Evolutionary conservation across 306 rosid genomes (phyloP), one percentile per base, ranked within the genome.

Genomic region (Lithocarpus polystachyus): DNA sequence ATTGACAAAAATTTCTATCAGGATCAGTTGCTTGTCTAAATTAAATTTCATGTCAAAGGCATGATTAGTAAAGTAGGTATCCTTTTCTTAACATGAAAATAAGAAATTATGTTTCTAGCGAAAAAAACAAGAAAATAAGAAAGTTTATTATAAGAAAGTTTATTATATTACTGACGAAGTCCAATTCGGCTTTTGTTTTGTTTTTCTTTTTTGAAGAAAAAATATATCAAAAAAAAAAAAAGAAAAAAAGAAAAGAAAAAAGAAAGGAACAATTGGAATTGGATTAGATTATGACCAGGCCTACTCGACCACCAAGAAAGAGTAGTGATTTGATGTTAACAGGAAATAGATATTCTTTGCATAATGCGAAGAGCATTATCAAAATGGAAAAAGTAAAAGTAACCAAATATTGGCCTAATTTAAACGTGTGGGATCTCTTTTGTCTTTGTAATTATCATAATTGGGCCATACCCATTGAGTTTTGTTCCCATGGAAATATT

Each of bases 401-500:
- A 54, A 76, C 29, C 31, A 18, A 71, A 54, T 56, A 75, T 17
- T 17, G 71, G 55, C 13, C 18, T n/a, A 54, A 37, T 67, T 77
- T 53, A 43, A 74, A 24, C 6, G 37, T 4, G 22, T 65, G 71
- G 55, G 6, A 13, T 59, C 55, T 23, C 54, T 59, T 73, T 57
- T 53, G 19, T 56, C 20, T 5, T 5, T 9, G 37, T 72, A 55
- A 71, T 72, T 72, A 82, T 86, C 78, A 79, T 57, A 24, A 77
- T 18, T 77, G 83, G 82, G 85, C 64, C 88, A 86, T 79, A 65
- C 60, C 86, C 89, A 77, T 85, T 53, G 69, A 68, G 82, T 71
- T 82, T 71, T 84, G 90, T 83, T 81, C 68, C 77, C 40, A 31
- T 52, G 61, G 78, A 75, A 54, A 43, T 51, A n/a, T 64, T 43